These are phyloP conservation scores for Daldinia sp. DNA, from an alignment of 2,329 filamentous ascomycete genomes.

Conservation along the genomic window DNA sequence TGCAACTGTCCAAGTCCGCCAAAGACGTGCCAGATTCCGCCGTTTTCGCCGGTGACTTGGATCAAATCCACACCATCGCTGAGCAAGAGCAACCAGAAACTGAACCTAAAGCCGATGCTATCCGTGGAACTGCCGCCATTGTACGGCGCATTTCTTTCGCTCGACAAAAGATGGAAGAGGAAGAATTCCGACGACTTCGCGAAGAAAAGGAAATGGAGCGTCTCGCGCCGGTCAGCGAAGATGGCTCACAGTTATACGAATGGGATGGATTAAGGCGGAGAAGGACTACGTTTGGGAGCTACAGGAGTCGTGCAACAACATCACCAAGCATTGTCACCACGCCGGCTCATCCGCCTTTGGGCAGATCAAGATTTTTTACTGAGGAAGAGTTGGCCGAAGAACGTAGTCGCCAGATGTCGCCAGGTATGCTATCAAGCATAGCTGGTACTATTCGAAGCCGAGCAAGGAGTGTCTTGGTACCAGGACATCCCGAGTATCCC, in stretches of 20 bases:
- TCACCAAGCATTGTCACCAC: slow-evolving; percentile 48
- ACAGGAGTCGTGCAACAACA: slow-evolving; percentile 49
- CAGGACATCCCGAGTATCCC: slow-evolving; percentile 53
- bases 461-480: slow-evolving; percentile 52
- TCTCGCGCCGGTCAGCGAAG: slow-evolving; percentile 79
- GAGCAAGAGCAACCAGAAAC: slow-evolving; percentile 96
- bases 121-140: slow-evolving; percentile 88
- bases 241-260: slow-evolving; percentile 75
- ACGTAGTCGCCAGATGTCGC: slow-evolving; percentile 56
- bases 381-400: slow-evolving; percentile 68
- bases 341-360: slow-evolving; percentile 75
- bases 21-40: slow-evolving; percentile 96
- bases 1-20: slow-evolving; percentile 97
- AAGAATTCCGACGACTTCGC: slow-evolving; percentile 79
- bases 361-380: slow-evolving; percentile 84
- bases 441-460: slow-evolving; percentile 63
- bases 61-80: slow-evolving; percentile 94
- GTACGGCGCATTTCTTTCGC: slow-evolving; percentile 81
- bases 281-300: slow-evolving; percentile 60
- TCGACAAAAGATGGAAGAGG: slow-evolving; percentile 78
- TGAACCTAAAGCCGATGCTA: slow-evolving; percentile 95
- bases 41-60: slow-evolving; percentile 89
- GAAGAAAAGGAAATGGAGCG: slow-evolving; percentile 77
- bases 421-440: slow-evolving; percentile 62
- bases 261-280: slow-evolving; percentile 91